These are phyloP conservation scores for Skeletonema grethae DNA, from an alignment of 108 stramenopile genomes.

Conservation along the genomic window DNA sequence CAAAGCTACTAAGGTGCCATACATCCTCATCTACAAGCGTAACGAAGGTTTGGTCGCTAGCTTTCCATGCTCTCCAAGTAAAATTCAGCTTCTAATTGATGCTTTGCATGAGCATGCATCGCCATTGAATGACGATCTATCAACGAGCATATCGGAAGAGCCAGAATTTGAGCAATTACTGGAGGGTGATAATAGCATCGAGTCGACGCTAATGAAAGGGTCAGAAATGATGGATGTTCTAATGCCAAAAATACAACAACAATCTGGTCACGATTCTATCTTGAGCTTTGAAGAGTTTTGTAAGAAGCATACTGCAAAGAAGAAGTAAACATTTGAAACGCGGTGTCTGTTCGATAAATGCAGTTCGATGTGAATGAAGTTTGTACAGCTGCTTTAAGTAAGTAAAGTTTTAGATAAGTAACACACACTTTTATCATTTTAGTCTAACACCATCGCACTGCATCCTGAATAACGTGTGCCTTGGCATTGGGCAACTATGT, in stretches of 20 bases:
- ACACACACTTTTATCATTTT: neutral
- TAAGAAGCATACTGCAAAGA: slow-evolving; percentile 1
- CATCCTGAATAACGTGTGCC: neutral
- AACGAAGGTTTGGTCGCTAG: neutral
- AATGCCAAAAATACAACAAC: neutral
- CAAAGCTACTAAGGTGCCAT: slow-evolving; percentile 18
- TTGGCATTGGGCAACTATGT: neutral
- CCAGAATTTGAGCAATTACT: neutral
- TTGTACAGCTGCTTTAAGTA: neutral
- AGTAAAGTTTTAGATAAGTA: neutral
- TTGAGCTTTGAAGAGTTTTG: slow-evolving; percentile 2
- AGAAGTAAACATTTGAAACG: neutral
- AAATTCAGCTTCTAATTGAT: slow-evolving; percentile 14
- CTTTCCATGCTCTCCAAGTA: slow-evolving; percentile 9
- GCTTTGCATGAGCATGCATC: slow-evolving; percentile 9
- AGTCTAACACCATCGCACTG: neutral
- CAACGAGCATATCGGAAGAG: neutral
- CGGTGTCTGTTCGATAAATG: neutral
- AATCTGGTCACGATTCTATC: neutral
- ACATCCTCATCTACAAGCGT: slow-evolving; percentile 20
- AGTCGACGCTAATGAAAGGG: neutral
- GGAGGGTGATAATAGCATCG: neutral
- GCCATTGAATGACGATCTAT: neutral
- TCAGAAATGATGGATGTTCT: neutral
- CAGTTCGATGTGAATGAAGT: neutral